phyloP scores from a whole-genome alignment of 1,284 basidiomycete species.

The Paramarasmius palmivorus region DNA sequence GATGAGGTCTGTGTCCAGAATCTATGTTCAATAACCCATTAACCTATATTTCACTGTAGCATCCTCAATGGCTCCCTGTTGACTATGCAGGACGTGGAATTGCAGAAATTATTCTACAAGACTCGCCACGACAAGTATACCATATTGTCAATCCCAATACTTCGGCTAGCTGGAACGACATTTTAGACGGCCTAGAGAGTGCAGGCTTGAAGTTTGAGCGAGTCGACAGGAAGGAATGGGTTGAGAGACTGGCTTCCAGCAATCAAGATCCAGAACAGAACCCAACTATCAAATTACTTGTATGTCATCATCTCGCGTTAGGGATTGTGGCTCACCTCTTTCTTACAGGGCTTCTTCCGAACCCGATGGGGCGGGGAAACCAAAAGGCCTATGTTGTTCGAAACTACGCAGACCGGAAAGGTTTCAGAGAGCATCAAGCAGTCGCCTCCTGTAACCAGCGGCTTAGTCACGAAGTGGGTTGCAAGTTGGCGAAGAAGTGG shows the following conservation, averaged over 20 bases:
- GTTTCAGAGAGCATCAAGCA: slow-evolving; percentile 26
- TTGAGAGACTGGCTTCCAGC: slow-evolving; percentile 40
- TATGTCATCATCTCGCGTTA: slow-evolving; percentile 8
- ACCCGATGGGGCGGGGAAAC: slow-evolving; percentile 27
- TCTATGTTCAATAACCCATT: not conserved
- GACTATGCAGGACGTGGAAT: slow-evolving; percentile 55
- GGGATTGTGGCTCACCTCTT: not conserved
- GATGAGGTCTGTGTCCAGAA: slow-evolving; percentile 34
- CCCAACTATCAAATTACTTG: slow-evolving; percentile 50
- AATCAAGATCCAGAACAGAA: slow-evolving; percentile 38
- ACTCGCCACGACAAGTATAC: slow-evolving; percentile 31
- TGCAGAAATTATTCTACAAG: slow-evolving; percentile 41
- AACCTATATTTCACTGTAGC: slow-evolving; percentile 20
- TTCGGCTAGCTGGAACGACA: slow-evolving; percentile 38
- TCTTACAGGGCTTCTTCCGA: slow-evolving; percentile 33
- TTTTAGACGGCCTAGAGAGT: slow-evolving; percentile 41
- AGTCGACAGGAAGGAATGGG: slow-evolving; percentile 45
- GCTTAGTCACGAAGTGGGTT: slow-evolving; percentile 36
- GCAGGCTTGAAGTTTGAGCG: slow-evolving; percentile 46
- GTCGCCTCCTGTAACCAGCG: slow-evolving; percentile 25
- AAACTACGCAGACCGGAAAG: slow-evolving; percentile 25
- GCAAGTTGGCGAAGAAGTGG: slow-evolving; percentile 30
- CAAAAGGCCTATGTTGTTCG: slow-evolving; percentile 20
- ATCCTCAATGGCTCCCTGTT: slow-evolving; percentile 58
- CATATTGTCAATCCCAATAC: slow-evolving; percentile 48